phyloP scores from a whole-genome alignment of 1,284 basidiomycete species.

The Boletus hoseneyae region DNA sequence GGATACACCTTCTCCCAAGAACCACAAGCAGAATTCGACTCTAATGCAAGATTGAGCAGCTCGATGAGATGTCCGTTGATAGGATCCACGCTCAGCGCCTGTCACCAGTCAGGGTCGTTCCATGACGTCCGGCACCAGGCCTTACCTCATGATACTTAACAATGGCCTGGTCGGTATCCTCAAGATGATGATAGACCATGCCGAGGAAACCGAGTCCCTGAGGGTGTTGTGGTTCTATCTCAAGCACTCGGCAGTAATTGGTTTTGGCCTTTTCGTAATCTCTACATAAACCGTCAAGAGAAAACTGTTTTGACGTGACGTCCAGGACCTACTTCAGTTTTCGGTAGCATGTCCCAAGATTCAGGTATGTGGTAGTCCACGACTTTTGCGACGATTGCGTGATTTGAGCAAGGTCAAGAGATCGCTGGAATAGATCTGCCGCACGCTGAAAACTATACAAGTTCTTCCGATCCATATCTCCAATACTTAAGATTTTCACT shows the following conservation, averaged over 20 bases:
- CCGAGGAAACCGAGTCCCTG: conserved; percentile 82
- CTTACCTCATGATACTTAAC: conserved; percentile 84
- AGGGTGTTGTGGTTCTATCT: conserved; percentile 76
- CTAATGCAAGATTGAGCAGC: conserved; percentile 80
- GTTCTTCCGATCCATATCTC: conserved; percentile 6
- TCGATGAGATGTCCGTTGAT: conserved; percentile 86
- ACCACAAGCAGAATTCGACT: conserved; percentile 41
- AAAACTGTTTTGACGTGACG: neutral
- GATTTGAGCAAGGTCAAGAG: conserved; percentile 71
- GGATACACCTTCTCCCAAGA: conserved; percentile 32
- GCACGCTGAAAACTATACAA: conserved; percentile 60
- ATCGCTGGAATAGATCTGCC: conserved; percentile 63
- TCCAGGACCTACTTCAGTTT: conserved; percentile 61
- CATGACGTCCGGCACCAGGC: neutral
- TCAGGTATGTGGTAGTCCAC: conserved; percentile 88
- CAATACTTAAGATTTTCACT: conserved; percentile 32
- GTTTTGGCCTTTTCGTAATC: conserved; percentile 65
- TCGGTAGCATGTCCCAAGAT: conserved; percentile 84
- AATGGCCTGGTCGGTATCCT: conserved; percentile 75
- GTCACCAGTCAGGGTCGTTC: conserved; percentile 14
- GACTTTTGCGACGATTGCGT: conserved; percentile 81
- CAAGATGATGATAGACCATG: conserved; percentile 75
- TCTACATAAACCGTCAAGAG: conserved; percentile 38
- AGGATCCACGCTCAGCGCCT: conserved; percentile 83
- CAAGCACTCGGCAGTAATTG: conserved; percentile 73